Conservation (phyloP, 2,329 filamentous ascomycete genomes). For the Fusarium secorum region DNA sequence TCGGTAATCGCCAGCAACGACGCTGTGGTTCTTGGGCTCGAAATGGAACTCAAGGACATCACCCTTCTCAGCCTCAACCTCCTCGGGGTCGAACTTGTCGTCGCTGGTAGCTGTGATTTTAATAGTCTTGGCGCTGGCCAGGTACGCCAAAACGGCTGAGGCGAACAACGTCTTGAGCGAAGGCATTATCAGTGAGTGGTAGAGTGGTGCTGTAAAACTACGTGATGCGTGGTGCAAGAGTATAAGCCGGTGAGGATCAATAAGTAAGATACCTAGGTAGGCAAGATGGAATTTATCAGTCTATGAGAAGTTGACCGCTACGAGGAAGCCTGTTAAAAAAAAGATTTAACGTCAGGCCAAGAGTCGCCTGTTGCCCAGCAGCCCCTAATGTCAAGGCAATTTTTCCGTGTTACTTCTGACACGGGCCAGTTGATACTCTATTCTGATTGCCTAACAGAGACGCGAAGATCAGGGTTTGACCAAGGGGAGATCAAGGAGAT, state of each 20-base stretch:
- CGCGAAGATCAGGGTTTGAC: conserved; percentile 9
- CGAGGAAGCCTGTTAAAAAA: conserved; percentile 6
- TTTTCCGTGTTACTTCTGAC: conserved; percentile 14
- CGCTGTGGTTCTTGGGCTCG: conserved; percentile 49
- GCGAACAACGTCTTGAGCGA: conserved; percentile 41
- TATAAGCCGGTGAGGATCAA: not conserved
- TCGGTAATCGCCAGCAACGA: conserved; percentile 48
- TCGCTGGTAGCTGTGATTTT: conserved; percentile 46
- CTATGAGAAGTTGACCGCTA: not conserved
- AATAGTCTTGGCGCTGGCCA: conserved; percentile 46
- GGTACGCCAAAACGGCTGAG: conserved; percentile 35
- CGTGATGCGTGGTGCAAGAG: not conserved
- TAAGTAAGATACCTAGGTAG: not conserved
- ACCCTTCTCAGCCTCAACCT: conserved; percentile 44
- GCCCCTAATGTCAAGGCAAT: conserved; percentile 4
- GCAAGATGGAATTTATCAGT: not conserved
- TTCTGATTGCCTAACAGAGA: conserved; percentile 3
- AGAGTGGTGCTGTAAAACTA: not conserved
- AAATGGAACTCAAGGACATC: conserved; percentile 51
- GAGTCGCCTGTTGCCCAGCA: conserved; percentile 26
- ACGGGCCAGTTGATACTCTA: conserved; percentile 9
- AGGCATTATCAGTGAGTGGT: conserved; percentile 38
- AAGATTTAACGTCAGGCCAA: conserved; percentile 7
- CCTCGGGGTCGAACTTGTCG: conserved; percentile 47
- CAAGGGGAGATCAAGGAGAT: not conserved